A percentile compares a stretch with the other conserved stretches of the same genome.
phyloP scores from a whole-genome alignment of 768 basidiomycete species.

The Neoboletus magnificus region DNA sequence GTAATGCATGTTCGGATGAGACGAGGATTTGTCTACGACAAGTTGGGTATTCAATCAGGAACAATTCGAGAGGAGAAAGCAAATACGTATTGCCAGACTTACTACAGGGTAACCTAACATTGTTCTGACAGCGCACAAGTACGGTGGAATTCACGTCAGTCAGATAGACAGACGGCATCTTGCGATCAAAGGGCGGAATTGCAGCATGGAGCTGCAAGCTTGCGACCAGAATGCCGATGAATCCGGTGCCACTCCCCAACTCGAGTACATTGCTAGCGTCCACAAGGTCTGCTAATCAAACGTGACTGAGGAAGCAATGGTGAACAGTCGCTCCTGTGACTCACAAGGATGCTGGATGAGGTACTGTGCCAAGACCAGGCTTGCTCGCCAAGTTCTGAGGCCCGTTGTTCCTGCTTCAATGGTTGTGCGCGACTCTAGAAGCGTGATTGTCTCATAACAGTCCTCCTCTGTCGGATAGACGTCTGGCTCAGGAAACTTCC shows the following conservation, averaged over 20 bases:
- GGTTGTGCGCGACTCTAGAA: slow-evolving; percentile 69
- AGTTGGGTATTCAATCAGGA: not conserved
- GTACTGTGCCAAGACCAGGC: slow-evolving; percentile 61
- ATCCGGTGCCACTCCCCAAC: slow-evolving; percentile 74
- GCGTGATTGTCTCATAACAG: slow-evolving; percentile 46
- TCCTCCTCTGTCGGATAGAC: not conserved
- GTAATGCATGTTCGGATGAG: slow-evolving; percentile 44
- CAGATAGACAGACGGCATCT: slow-evolving; percentile 39
- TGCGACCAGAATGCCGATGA: slow-evolving; percentile 62
- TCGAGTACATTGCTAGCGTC: slow-evolving; percentile 54
- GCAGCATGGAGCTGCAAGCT: slow-evolving; percentile 44
- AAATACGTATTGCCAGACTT: slow-evolving; percentile 24
- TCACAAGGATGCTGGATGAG: slow-evolving; percentile 57
- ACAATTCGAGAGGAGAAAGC: not conserved
- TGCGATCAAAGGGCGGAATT: not conserved
- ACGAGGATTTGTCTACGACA: slow-evolving; percentile 51
- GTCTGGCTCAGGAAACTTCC: slow-evolving; percentile 33
- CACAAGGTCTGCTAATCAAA: slow-evolving; percentile 5
- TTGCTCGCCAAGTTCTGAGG: slow-evolving; percentile 75
- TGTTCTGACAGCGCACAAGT: slow-evolving; percentile 55
- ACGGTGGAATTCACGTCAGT: slow-evolving; percentile 68
- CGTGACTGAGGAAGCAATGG: not conserved
- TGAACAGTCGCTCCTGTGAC: not conserved
- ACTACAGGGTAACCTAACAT: slow-evolving; percentile 68
- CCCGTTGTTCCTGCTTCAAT: slow-evolving; percentile 80